phyloP scores from a whole-genome alignment of 164 flowering plant genomes.

The Nymphaea colorata region DNA sequence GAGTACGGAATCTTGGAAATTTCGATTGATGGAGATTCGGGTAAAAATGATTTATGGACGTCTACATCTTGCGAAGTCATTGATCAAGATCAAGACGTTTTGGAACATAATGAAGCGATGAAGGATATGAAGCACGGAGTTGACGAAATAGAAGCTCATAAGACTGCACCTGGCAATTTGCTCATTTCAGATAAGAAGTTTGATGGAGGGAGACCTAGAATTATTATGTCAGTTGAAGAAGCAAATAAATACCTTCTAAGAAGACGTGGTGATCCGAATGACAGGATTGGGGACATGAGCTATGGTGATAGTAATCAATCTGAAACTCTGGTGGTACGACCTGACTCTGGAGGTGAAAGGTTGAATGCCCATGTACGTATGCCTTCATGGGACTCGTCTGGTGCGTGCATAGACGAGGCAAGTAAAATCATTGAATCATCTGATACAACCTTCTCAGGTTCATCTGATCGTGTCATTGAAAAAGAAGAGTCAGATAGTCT shows the following conservation, averaged over 20 bases:
- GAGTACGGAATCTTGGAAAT: not conserved
- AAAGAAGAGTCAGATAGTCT: not conserved
- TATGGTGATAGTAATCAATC: not conserved
- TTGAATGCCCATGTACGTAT: no score
- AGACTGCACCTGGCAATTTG: not conserved
- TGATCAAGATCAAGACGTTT: not conserved
- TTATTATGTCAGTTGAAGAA: constrained; percentile 64
- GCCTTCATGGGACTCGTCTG: no score
- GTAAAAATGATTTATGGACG: not conserved
- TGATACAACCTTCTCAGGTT: not conserved
- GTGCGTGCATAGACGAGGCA: no score
- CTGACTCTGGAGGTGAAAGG: not conserved
- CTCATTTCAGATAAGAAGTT: constrained; percentile 10
- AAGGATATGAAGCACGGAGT: not conserved
- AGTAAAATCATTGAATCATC: not conserved
- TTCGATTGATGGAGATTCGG: not conserved
- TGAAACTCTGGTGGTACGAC: not conserved
- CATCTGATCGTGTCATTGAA: constrained; percentile 10
- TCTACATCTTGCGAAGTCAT: not conserved
- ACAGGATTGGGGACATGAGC: not conserved
- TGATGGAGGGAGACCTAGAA: constrained; percentile 25
- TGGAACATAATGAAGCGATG: not conserved
- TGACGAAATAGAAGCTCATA: not conserved
- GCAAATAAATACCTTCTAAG: constrained; percentile 62
- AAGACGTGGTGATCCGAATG: constrained; percentile 11